Percentiles rank a stretch among this genome's conserved stretches.
phyloP scores from a whole-genome alignment of 768 basidiomycete genomes.

The Tulasnella sp. region DNA sequence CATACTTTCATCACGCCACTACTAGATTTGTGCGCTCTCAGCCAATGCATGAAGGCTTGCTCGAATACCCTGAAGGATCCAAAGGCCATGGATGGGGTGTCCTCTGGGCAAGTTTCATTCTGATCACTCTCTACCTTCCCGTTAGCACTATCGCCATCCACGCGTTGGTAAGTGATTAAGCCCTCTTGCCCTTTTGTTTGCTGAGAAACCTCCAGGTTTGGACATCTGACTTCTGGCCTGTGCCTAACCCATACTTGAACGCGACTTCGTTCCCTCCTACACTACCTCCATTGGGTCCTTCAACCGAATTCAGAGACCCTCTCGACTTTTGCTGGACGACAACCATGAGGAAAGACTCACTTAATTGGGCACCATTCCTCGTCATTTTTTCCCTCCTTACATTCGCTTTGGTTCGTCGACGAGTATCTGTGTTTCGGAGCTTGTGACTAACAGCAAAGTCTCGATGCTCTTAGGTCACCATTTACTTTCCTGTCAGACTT shows the following conservation, averaged over 20 bases:
- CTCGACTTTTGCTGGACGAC: conserved; percentile 72
- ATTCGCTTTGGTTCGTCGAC: conserved; percentile 37
- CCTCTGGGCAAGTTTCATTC: conserved; percentile 49
- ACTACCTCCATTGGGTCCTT: conserved; percentile 42
- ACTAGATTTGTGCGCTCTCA: conserved; percentile 28
- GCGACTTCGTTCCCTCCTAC: conserved; percentile 40
- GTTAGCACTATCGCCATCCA: conserved; percentile 68
- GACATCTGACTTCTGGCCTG: conserved; percentile 66
- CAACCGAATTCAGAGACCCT: conserved; percentile 45
- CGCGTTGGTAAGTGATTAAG: conserved; percentile 34
- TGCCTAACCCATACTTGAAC: conserved; percentile 56
- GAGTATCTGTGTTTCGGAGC: not conserved
- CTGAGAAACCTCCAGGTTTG: conserved; percentile 30
- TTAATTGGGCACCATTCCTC: conserved; percentile 57
- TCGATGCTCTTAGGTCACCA: conserved; percentile 38
- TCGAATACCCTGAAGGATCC: conserved; percentile 43
- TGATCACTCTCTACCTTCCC: conserved; percentile 62
- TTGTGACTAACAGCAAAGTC: not conserved
- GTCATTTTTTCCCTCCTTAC: conserved; percentile 46
- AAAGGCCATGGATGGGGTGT: conserved; percentile 39
- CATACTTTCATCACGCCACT: conserved; percentile 44
- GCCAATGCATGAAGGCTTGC: conserved; percentile 17
- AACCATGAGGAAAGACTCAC: conserved; percentile 55
- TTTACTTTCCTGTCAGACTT: conserved; percentile 61
- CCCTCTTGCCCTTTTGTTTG: not conserved